A percentile compares a stretch with the other conserved stretches of the same genome.
Evolutionary conservation across 2,329 filamentous ascomycete species (phyloP).

Genomic region (Ilyonectria destructans): DNA sequence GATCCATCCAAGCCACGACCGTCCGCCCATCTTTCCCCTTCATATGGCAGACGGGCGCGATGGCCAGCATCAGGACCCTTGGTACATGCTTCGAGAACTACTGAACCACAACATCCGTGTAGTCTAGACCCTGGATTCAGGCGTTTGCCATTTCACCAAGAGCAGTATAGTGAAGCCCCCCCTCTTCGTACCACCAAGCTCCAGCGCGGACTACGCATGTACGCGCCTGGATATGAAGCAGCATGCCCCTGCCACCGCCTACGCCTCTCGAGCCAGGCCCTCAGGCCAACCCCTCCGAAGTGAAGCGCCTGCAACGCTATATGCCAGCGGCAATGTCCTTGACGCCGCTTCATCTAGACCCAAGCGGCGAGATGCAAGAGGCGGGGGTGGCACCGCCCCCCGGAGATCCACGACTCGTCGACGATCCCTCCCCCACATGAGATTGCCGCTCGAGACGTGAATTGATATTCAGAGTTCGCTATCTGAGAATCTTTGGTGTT

Average conservation of each 20-base stretch:
- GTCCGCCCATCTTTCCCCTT: slow-evolving; percentile 17
- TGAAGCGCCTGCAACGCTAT: slow-evolving; percentile 31
- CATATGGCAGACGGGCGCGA: not conserved
- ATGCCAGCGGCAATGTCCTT: slow-evolving; percentile 2
- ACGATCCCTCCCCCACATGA: not conserved
- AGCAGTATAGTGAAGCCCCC: not conserved
- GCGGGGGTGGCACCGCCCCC: slow-evolving; percentile 18
- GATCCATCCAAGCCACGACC: slow-evolving; percentile 10
- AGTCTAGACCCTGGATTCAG: slow-evolving; percentile 23
- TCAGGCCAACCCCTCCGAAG: slow-evolving; percentile 15
- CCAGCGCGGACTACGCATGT: not conserved
- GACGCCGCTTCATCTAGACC: slow-evolving; percentile 12
- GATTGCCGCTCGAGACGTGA: not conserved
- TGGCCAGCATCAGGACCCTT: slow-evolving; percentile 22
- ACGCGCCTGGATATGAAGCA: not conserved
- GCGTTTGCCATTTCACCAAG: slow-evolving; percentile 1
- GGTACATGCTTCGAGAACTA: slow-evolving; percentile 13
- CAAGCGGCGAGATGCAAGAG: slow-evolving; percentile 8
- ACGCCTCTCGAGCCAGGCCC: slow-evolving; percentile 16
- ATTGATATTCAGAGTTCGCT: slow-evolving; percentile 9
- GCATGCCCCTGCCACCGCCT: not conserved
- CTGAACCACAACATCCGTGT: not conserved
- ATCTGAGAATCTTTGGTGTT: not conserved
- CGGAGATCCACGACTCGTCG: slow-evolving; percentile 1
- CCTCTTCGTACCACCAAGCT: not conserved